A percentile compares a stretch with the other conserved stretches of the same genome.
Evolutionary conservation across 2,329 filamentous ascomycete genomes (phyloP).

Genomic region (Sphaceloma murrayae): DNA sequence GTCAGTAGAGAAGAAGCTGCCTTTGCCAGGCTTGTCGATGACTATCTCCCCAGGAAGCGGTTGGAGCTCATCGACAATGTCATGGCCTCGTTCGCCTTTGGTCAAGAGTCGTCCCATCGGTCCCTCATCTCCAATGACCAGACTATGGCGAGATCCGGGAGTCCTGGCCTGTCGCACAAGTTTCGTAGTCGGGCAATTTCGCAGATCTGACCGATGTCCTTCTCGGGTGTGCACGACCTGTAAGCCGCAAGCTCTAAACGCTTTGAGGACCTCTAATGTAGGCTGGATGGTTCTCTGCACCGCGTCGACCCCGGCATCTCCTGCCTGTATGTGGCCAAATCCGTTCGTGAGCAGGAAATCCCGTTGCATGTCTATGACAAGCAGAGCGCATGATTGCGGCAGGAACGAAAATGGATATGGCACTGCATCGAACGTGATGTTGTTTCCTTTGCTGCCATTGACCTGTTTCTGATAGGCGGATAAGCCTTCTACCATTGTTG

Average conservation of each 20-base stretch:
- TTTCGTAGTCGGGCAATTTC: constrained; percentile 45
- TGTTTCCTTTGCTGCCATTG: neutral
- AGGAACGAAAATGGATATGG: constrained; percentile 44
- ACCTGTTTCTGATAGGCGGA: neutral
- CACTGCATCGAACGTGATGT: constrained; percentile 1
- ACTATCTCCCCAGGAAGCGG: constrained; percentile 45
- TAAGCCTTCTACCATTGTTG: too few relatives aligned
- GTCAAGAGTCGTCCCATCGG: constrained; percentile 46
- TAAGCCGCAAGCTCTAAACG: constrained; percentile 36
- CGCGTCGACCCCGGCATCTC: constrained; percentile 30
- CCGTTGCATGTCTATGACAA: constrained; percentile 46
- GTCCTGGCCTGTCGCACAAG: constrained; percentile 40
- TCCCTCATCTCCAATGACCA: constrained; percentile 45
- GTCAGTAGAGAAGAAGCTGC: constrained; percentile 49
- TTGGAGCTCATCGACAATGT: constrained; percentile 45
- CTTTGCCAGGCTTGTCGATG: constrained; percentile 51
- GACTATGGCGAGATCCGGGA: constrained; percentile 36
- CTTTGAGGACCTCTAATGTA: constrained; percentile 31
- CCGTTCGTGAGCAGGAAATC: constrained; percentile 43
- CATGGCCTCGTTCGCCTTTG: constrained; percentile 46
- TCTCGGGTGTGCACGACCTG: constrained; percentile 43
- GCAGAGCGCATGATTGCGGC: constrained; percentile 37
- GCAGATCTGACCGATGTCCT: constrained; percentile 43
- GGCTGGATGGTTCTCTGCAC: constrained; percentile 25
- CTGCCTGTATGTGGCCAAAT: constrained; percentile 43